Evolutionary conservation across 345 rosid genomes (phyloP), one percentile per base, ranked within the genome.

Genomic region (Camelina hispida): DNA sequence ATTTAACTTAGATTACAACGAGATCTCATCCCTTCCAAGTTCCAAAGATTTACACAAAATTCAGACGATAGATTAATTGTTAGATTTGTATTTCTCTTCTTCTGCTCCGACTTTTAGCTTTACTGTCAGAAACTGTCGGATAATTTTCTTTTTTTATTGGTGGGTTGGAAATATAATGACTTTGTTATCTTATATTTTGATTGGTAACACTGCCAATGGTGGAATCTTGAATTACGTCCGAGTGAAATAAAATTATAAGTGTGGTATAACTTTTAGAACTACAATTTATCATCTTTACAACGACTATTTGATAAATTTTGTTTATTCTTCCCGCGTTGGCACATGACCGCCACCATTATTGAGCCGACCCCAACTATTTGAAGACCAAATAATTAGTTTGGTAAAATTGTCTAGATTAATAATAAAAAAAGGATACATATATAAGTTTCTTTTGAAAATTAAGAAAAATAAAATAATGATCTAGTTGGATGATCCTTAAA

Each of bases 21-120:
- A 11, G 13, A 11, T 40, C 43, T 38, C 43, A 42, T 62, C 43
- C 16, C 44, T 17, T 52, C 44, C 63, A 53, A 63, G 63, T 72
- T 62, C 77, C 69, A 53, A 62, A 5, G 35, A 63, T 17, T 62
- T 62, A 22, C 8, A 2, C 30, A 28, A 62, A 16, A 38, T 40
- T 11, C 5, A 3, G 43, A 40, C 43, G 14, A 11, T 40, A 11
- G 43, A 40, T 40, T 37, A 37, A 37, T 2, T 10, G 43, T 40
- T 40, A 0, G 1, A 40, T 40, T 40, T 10, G 0, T 11, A 40
- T 3, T 40, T 40, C 14, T 40, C 43, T 3, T 40, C 43, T 40
- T 11, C 43, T 11, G 43, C 43, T 37, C 42, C 42, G 9, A 37
- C 0, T 40, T 10, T 38, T 9, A 38, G 43, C 43, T 11, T 40